Percentiles rank a stretch among this genome's conserved stretches.
Conservation (phyloP, 1,139 yeast genomes). For the Saccharomyces hybrid region DNA sequence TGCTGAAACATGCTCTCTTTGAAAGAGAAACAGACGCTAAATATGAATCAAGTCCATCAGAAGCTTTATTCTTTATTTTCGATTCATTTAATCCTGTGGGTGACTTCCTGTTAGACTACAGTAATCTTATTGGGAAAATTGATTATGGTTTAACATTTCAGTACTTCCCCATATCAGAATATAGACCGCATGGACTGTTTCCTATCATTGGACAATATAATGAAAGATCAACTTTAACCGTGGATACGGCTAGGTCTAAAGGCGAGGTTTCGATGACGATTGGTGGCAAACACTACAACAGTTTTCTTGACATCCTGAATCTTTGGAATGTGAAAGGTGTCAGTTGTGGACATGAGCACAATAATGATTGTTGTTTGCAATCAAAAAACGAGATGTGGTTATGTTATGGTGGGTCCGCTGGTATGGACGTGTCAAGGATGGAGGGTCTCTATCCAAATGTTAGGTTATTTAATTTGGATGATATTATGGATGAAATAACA, state of each 20-base stretch:
- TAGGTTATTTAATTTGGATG: slow-evolving; percentile 41
- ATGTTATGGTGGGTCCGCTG: slow-evolving; percentile 50
- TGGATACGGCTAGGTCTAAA: slow-evolving; percentile 10
- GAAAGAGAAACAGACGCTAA: not conserved
- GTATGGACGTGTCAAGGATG: slow-evolving; percentile 41
- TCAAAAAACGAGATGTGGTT: slow-evolving; percentile 37
- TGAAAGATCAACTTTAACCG: slow-evolving; percentile 38
- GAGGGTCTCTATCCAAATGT: slow-evolving; percentile 39
- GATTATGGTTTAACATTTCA: slow-evolving; percentile 35
- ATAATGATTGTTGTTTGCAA: slow-evolving; percentile 47
- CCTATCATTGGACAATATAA: slow-evolving; percentile 44
- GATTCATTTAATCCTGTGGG: slow-evolving; percentile 8
- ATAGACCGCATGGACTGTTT: slow-evolving; percentile 43
- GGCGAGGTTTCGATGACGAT: not conserved
- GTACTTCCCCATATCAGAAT: slow-evolving; percentile 47
- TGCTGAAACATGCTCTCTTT: not conserved
- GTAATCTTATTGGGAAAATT: slow-evolving; percentile 10
- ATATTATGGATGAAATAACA: slow-evolving; percentile 35
- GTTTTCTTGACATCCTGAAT: slow-evolving; percentile 12
- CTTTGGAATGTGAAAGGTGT: slow-evolving; percentile 33
- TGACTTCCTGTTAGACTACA: not conserved
- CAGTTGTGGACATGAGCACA: slow-evolving; percentile 51
- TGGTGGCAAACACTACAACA: slow-evolving; percentile 6
- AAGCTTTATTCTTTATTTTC: slow-evolving; percentile 7
- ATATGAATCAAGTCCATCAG: not conserved